A percentile compares a stretch with the other conserved stretches of the same genome.
These are phyloP conservation scores for Hanseniaspora hatyaiensis DNA, from an alignment of 805 yeast species.

Conservation along the genomic window DNA sequence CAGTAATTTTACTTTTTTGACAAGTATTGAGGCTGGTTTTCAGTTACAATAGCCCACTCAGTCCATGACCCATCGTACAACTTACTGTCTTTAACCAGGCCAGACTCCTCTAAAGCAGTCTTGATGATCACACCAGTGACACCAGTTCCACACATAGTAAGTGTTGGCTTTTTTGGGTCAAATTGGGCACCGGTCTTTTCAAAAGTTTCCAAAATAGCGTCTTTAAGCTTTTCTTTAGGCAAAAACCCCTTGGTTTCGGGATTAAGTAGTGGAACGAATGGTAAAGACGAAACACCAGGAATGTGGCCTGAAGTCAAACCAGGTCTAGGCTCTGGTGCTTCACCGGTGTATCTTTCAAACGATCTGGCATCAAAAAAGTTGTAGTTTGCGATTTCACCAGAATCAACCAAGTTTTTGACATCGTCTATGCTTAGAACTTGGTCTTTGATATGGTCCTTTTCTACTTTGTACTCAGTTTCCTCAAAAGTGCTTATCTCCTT, in stretches of 20 bases:
- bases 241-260: slow-evolving; percentile 27
- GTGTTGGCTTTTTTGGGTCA: slow-evolving; percentile 47
- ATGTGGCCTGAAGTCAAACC: slow-evolving; percentile 85
- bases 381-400: slow-evolving; percentile 36
- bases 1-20: background rate
- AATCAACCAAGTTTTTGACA: slow-evolving; percentile 44
- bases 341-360: slow-evolving; percentile 60
- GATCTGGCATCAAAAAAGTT: slow-evolving; percentile 76
- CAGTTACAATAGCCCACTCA: slow-evolving; percentile 28
- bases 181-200: slow-evolving; percentile 23
- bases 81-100: slow-evolving; percentile 31
- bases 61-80: slow-evolving; percentile 85
- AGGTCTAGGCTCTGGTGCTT: slow-evolving; percentile 76
- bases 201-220: slow-evolving; percentile 40
- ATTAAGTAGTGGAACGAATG: slow-evolving; percentile 54
- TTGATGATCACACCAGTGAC: slow-evolving; percentile 85
- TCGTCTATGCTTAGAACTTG: slow-evolving; percentile 61
- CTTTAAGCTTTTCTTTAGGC: slow-evolving; percentile 22
- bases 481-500: slow-evolving; percentile 16
- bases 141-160: slow-evolving; percentile 92
- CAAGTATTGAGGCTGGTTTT: slow-evolving; percentile 1
- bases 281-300: slow-evolving; percentile 66
- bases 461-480: slow-evolving; percentile 30
- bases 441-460: slow-evolving; percentile 30
- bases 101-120: slow-evolving; percentile 54